phyloP scores from a whole-genome alignment of 75 land plant genomes.

The Azolla pinnata region DNA sequence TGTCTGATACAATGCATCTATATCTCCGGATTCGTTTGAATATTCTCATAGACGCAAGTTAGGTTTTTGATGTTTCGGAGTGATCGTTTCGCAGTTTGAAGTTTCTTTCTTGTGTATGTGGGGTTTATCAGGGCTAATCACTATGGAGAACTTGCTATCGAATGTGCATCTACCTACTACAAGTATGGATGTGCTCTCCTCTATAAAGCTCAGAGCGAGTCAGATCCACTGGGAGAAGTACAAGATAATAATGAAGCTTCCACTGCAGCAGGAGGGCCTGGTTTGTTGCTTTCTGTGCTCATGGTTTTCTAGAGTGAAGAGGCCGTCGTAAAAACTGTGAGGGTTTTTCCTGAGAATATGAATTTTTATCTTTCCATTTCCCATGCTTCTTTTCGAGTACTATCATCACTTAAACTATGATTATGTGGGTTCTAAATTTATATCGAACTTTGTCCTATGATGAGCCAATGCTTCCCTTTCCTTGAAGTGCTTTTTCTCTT shows the following conservation, averaged over 20 bases:
- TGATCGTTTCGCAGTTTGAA: background rate
- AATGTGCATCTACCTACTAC: conserved; percentile 74
- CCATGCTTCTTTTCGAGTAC: no score
- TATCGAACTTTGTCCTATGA: no score
- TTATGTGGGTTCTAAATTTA: no score
- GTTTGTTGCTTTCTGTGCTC: background rate
- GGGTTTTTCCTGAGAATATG: no score
- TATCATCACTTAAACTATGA: no score
- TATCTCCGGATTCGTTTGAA: background rate
- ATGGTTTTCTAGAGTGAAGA: no score
- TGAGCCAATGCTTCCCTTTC: no score
- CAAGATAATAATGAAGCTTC: conserved; percentile 1
- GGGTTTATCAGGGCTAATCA: conserved; percentile 54
- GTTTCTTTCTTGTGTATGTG: background rate
- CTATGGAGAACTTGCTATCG: conserved; percentile 85
- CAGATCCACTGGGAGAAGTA: conserved; percentile 59
- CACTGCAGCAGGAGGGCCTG: background rate
- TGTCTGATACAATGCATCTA: background rate
- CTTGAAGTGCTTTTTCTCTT: no score
- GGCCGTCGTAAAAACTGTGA: no score
- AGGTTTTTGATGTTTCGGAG: background rate
- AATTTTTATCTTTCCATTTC: no score
- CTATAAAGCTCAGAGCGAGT: conserved; percentile 79
- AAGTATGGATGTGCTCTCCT: conserved; percentile 88
- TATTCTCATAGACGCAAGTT: background rate